A percentile compares a stretch with the other conserved stretches of the same genome.
phyloP scores from a whole-genome alignment of 768 basidiomycete genomes.

The Austroboletus eburneus region DNA sequence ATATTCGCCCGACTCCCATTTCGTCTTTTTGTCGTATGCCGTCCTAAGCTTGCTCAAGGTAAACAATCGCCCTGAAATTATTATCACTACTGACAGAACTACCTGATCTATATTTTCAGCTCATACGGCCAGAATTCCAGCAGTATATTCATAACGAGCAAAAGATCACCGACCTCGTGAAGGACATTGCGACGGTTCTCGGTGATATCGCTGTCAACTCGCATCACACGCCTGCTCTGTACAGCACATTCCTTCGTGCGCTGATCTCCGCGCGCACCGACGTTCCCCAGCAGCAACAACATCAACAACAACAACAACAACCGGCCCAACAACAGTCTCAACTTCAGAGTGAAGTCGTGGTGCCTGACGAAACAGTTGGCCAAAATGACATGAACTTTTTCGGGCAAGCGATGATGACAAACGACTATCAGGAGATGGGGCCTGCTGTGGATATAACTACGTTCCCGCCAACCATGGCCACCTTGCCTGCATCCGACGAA shows the following conservation, averaged over 20 bases:
- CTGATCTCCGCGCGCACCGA: slow-evolving; percentile 55
- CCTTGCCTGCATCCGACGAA: slow-evolving; percentile 39
- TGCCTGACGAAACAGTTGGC: slow-evolving; percentile 14
- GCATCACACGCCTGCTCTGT: slow-evolving; percentile 86
- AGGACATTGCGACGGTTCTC: slow-evolving; percentile 77
- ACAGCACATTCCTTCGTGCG: slow-evolving; percentile 77
- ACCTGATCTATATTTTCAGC: slow-evolving; percentile 50
- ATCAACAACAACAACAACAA: slow-evolving; percentile 10
- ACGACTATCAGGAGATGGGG: slow-evolving; percentile 80
- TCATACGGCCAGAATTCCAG: slow-evolving; percentile 81
- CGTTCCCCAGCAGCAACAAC: slow-evolving; percentile 20
- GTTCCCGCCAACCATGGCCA: slow-evolving; percentile 86
- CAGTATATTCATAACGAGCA: slow-evolving; percentile 71
- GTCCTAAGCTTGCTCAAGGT: slow-evolving; percentile 92
- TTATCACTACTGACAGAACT: slow-evolving; percentile 9
- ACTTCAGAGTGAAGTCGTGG: slow-evolving; percentile 15
- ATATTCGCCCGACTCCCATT: slow-evolving; percentile 87
- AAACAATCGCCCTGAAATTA: slow-evolving; percentile 9
- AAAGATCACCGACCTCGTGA: slow-evolving; percentile 63
- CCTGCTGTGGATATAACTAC: slow-evolving; percentile 77
- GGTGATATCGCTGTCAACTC: slow-evolving; percentile 74
- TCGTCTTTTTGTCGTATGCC: slow-evolving; percentile 90
- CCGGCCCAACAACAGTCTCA: slow-evolving; percentile 15
- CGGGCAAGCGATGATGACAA: slow-evolving; percentile 13
- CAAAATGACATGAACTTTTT: slow-evolving; percentile 31